Base-by-base conservation (phyloP, 2,329 filamentous ascomycete species). In the Cytospora schulzeri region DNA sequence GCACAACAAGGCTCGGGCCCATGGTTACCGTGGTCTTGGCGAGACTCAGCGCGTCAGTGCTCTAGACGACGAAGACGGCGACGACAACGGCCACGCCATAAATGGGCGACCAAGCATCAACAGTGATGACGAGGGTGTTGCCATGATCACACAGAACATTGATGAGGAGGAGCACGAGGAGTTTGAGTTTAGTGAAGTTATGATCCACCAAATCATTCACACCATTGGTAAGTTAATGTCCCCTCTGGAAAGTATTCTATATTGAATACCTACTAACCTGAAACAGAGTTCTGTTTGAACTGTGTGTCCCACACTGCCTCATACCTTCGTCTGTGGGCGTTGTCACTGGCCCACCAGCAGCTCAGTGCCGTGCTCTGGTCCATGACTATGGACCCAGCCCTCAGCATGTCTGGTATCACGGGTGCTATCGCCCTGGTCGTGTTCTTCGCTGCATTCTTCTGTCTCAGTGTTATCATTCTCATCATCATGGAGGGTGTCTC, bases 121-220 rank as follows among this genome's bases (percentile, higher is more conserved):
- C 58, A 81, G 91, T 66, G 93, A 95, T 63, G 89, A 89, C 41
- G 92, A 96, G 70, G 92, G 91, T 53, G 87, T 91, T 65, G 92
- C 90, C 62, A 91, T 97, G 88, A 93, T 97, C 74, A 91, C 92
- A 2, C 89, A 96, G 75, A 92, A 95, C 73, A 87, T 96, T 70
- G 81, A 88, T 35, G 85, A 84, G 52, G 91, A 92, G 57, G 93
- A 93, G 70, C 92, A 97, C 71, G 93, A 95, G 73, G 95, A 99
- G 75, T 99, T 99, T 76, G 95, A 99, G 72, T 99, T 99, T 76
- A 87, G 90, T 66, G 95, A 99, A 77, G 86, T 93, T 68, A 97
- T 99, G 93, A 99, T 99, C 74, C 95, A 99, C 79, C 95, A 99
- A 78, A 88, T 97, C 75, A 99, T 99, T 74, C 96, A 98, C 81